phyloP scores from a whole-genome alignment of 2,329 filamentous ascomycete species.

The Pseudogymnoascus sp. region DNA sequence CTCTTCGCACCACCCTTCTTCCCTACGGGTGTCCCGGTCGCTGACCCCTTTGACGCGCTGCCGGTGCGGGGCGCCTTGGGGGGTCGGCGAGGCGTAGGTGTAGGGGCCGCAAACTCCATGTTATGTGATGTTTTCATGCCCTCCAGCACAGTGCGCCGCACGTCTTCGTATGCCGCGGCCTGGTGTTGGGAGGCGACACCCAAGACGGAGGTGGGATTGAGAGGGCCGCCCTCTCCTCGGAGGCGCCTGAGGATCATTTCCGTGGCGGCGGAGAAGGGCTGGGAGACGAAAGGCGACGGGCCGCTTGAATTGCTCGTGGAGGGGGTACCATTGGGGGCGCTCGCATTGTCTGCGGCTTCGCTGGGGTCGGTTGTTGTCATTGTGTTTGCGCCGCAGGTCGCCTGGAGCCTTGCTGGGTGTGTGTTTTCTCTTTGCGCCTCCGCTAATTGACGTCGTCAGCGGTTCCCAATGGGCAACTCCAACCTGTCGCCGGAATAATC shows the following conservation, averaged over 20 bases:
- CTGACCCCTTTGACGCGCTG: constrained; percentile 17
- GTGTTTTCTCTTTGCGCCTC: not conserved
- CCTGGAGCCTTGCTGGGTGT: not conserved
- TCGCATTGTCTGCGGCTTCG: not conserved
- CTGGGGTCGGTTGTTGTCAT: not conserved
- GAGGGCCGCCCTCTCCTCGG: constrained; percentile 21
- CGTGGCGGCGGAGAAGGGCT: constrained; percentile 30
- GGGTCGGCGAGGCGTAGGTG: constrained; percentile 14
- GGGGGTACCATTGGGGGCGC: not conserved
- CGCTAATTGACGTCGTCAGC: not conserved
- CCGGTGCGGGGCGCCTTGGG: constrained; percentile 13
- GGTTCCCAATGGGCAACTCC: not conserved
- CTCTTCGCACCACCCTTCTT: constrained; percentile 15
- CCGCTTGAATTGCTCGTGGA: not conserved
- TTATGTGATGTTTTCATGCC: constrained; percentile 32
- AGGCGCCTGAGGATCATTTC: constrained; percentile 34
- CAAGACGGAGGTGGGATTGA: constrained; percentile 13
- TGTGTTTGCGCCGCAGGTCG: not conserved
- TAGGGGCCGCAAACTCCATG: constrained; percentile 27
- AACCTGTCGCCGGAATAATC: not conserved
- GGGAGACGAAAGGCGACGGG: not conserved
- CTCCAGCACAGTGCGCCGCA: constrained; percentile 30
- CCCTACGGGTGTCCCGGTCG: constrained; percentile 14
- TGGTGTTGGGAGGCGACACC: constrained; percentile 12
- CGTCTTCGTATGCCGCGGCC: constrained; percentile 31